phyloP scores from a whole-genome alignment of 805 yeast species.

The Candida nitratophila region DNA sequence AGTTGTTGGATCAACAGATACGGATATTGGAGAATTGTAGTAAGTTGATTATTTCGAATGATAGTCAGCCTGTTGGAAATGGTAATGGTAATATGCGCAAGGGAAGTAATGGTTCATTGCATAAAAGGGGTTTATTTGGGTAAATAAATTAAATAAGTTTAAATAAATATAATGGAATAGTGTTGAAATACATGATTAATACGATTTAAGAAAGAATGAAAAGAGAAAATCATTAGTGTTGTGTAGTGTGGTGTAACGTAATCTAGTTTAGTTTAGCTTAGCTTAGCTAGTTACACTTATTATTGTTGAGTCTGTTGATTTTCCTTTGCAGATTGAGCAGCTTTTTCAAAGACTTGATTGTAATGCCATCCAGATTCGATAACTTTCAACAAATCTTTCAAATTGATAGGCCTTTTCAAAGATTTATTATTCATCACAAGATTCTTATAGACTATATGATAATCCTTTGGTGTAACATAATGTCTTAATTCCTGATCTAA shows the following conservation, averaged over 20 bases:
- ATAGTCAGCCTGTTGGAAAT: not conserved
- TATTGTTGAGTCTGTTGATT: constrained; percentile 38
- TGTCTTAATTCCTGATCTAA: constrained; percentile 20
- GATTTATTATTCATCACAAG: constrained; percentile 65
- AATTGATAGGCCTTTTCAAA: constrained; percentile 63
- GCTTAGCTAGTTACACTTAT: too few relatives aligned
- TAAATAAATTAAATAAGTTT: not conserved
- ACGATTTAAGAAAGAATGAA: not conserved
- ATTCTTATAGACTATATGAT: constrained; percentile 56
- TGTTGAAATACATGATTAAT: not conserved
- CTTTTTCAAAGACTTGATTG: constrained; percentile 49
- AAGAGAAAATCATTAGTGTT: too few relatives aligned
- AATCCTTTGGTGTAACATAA: constrained; percentile 38
- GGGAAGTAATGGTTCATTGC: too few relatives aligned
- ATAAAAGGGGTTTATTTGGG: not conserved
- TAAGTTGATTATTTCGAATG: constrained; percentile 22
- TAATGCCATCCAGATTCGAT: constrained; percentile 83
- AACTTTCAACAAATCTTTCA: constrained; percentile 63
- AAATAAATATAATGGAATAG: not conserved
- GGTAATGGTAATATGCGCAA: too few relatives aligned
- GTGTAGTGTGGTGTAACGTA: too few relatives aligned
- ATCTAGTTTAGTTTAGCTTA: too few relatives aligned
- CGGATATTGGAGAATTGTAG: constrained; percentile 60
- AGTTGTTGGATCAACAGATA: constrained; percentile 62
- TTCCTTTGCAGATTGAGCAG: constrained; percentile 26